Evolutionary conservation across 2,329 filamentous ascomycete species (phyloP).

Genomic region (Pestalotiopsis fici): DNA sequence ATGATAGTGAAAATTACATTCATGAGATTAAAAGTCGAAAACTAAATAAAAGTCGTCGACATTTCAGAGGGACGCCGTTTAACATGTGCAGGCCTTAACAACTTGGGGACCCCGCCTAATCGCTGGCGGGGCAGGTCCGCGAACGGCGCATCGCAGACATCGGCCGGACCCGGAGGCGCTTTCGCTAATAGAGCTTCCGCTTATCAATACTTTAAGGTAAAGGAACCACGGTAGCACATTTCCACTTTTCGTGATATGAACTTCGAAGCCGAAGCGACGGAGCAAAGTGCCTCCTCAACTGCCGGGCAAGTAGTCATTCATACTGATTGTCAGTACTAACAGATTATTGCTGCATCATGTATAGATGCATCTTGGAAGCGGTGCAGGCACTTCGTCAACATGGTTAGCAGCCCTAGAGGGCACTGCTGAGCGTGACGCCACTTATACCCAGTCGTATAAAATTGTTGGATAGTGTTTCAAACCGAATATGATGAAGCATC

Average conservation of each 20-base stretch:
- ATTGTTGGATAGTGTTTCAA: too few species aligned
- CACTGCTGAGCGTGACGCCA: too few species aligned
- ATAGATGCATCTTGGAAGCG: neutral
- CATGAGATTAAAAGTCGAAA: neutral
- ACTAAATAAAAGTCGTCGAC: neutral
- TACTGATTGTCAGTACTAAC: neutral
- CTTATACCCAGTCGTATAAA: too few species aligned
- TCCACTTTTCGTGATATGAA: neutral
- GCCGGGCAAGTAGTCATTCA: neutral
- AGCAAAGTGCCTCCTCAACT: neutral
- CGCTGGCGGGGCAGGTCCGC: slow-evolving; percentile 5
- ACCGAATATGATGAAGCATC: too few species aligned
- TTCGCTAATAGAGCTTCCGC: neutral
- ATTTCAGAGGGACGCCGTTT: neutral
- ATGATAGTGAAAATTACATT: neutral
- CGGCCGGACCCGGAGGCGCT: slow-evolving; percentile 2
- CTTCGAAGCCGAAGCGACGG: neutral
- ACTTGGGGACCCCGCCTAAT: neutral
- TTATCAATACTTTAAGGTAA: neutral
- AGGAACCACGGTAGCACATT: neutral
- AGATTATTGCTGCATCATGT: neutral
- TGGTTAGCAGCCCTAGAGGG: too few species aligned
- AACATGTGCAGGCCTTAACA: neutral
- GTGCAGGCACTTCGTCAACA: neutral
- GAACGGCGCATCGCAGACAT: slow-evolving; percentile 4